Conservation (phyloP, 306 rosid genomes). For the Cucurbita pepo region DNA sequence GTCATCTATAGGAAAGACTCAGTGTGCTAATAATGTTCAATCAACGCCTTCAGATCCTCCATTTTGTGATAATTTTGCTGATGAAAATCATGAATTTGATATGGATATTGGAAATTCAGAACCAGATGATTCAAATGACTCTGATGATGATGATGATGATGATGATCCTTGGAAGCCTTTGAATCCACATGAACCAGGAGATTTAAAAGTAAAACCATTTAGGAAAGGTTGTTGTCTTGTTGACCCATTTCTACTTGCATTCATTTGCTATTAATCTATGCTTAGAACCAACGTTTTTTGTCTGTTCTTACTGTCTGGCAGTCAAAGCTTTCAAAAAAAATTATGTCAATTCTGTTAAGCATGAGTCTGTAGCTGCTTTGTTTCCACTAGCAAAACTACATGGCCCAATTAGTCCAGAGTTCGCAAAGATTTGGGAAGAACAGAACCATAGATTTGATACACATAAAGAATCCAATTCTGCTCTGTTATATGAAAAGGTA, state of each 20-base stretch:
- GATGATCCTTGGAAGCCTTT: constrained; percentile 86
- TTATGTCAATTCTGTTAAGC: constrained; percentile 12
- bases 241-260: not conserved
- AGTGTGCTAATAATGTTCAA: constrained; percentile 19
- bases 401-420: constrained; percentile 73
- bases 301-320: constrained; percentile 16
- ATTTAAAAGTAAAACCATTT: constrained; percentile 66
- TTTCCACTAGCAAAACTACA: constrained; percentile 73
- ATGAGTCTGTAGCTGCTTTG: constrained; percentile 22
- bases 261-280: not conserved
- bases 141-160: constrained; percentile 38
- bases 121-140: constrained; percentile 31
- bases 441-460: constrained; percentile 19
- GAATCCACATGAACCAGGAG: constrained; percentile 89
- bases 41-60: constrained; percentile 38
- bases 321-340: constrained; percentile 36
- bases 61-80: constrained; percentile 22
- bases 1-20: constrained; percentile 35
- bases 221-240: constrained; percentile 57
- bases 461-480: constrained; percentile 20
- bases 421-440: constrained; percentile 47
- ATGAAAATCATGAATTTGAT: constrained; percentile 23
- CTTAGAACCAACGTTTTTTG: not conserved
- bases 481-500: constrained; percentile 62
- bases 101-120: constrained; percentile 40